Evolutionary conservation across 306 rosid genomes (phyloP).

Genomic region (Ochetophila trinervis): DNA sequence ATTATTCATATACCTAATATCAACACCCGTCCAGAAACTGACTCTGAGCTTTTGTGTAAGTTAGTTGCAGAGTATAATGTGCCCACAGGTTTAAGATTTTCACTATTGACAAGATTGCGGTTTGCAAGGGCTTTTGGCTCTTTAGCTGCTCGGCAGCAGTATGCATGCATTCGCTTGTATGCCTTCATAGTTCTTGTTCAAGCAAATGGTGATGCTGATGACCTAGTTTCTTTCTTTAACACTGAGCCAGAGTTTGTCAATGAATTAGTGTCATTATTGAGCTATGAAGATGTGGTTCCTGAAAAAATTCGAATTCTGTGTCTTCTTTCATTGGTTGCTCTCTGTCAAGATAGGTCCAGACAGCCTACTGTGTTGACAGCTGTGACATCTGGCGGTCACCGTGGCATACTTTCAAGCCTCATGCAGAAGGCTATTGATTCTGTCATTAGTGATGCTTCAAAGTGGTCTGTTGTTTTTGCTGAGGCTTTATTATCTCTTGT

Average conservation of each 20-base stretch:
- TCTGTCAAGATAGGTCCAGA: slow-evolving; percentile 91
- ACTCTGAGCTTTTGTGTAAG: slow-evolving; percentile 76
- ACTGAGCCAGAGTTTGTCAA: slow-evolving; percentile 96
- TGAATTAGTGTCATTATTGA: slow-evolving; percentile 76
- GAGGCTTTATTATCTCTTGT: slow-evolving; percentile 90
- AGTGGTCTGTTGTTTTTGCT: slow-evolving; percentile 80
- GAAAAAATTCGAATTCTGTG: slow-evolving; percentile 78
- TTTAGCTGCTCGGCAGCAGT: slow-evolving; percentile 75
- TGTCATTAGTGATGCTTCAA: slow-evolving; percentile 60
- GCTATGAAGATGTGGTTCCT: slow-evolving; percentile 81
- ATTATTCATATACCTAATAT: slow-evolving; percentile 65
- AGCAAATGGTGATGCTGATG: slow-evolving; percentile 80
- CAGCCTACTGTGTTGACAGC: slow-evolving; percentile 79
- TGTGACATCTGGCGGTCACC: slow-evolving; percentile 96
- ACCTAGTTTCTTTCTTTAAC: slow-evolving; percentile 82
- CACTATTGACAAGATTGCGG: slow-evolving; percentile 88
- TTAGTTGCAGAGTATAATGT: slow-evolving; percentile 75
- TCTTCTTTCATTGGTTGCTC: slow-evolving; percentile 84
- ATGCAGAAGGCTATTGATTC: slow-evolving; percentile 92
- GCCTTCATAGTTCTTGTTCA: slow-evolving; percentile 94
- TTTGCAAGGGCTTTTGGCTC: slow-evolving; percentile 95
- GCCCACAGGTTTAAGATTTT: slow-evolving; percentile 71
- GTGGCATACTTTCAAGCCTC: slow-evolving; percentile 89
- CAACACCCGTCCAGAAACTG: slow-evolving; percentile 61
- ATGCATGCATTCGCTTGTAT: slow-evolving; percentile 85